A percentile compares a stretch with the other conserved stretches of the same genome.
Evolutionary conservation across 1,284 basidiomycete genomes (phyloP).

Genomic region (Grifola frondosa): DNA sequence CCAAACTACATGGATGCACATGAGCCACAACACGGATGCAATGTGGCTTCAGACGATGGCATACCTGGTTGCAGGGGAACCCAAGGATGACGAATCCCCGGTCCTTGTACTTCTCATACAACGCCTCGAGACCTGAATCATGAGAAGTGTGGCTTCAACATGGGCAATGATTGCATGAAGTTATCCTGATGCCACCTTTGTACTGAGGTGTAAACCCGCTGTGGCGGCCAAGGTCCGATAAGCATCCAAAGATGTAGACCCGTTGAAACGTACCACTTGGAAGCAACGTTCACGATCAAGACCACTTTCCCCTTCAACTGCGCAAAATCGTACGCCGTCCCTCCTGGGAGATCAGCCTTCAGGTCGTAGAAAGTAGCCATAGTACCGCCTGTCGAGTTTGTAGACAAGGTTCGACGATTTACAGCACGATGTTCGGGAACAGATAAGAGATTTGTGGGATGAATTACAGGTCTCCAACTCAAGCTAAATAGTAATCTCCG

Average conservation of each 20-base stretch:
- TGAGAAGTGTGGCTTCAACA: too few species aligned
- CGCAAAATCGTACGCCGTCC: constrained; percentile 57
- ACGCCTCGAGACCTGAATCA: constrained; percentile 70
- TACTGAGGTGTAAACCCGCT: constrained; percentile 91
- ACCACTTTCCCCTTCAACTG: constrained; percentile 75
- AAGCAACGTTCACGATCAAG: constrained; percentile 73
- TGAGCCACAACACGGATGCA: not conserved
- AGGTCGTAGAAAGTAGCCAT: constrained; percentile 67
- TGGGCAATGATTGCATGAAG: not conserved
- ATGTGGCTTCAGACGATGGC: constrained; percentile 15
- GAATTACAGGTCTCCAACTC: too few species aligned
- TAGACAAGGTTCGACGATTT: too few species aligned
- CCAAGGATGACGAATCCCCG: constrained; percentile 78
- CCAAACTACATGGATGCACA: constrained; percentile 51
- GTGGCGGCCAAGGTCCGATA: constrained; percentile 6
- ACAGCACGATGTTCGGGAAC: too few species aligned
- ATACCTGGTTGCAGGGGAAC: constrained; percentile 90
- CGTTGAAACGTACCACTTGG: constrained; percentile 54
- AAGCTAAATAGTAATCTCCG: too few species aligned
- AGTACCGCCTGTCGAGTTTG: too few species aligned
- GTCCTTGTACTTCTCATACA: constrained; percentile 85
- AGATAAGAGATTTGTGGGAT: too few species aligned
- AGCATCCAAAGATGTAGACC: not conserved
- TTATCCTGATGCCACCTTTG: too few species aligned
- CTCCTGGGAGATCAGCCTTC: constrained; percentile 57